Evolutionary conservation across 2,329 filamentous ascomycete species (phyloP).

Genomic region (Bipolaris cookei): DNA sequence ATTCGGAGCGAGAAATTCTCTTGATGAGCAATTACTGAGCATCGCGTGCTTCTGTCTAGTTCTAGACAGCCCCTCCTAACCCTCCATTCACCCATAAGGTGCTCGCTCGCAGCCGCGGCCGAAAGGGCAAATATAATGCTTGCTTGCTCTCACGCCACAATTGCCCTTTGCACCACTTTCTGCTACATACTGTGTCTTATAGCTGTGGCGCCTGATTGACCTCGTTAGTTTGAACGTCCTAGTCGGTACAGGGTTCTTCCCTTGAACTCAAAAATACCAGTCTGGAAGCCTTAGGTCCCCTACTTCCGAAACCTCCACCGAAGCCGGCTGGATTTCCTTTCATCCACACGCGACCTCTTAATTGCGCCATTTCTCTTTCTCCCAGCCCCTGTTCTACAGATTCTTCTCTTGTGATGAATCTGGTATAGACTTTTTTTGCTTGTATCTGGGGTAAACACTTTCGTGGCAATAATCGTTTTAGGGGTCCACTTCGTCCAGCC

Average conservation of each 20-base stretch:
- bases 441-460: slow-evolving; percentile 3
- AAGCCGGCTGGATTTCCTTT: slow-evolving; percentile 22
- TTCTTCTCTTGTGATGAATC: background rate
- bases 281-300: slow-evolving; percentile 13
- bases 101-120: slow-evolving; percentile 14
- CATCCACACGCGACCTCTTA: slow-evolving; percentile 19
- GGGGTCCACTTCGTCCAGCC: background rate
- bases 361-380: background rate
- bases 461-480: slow-evolving; percentile 11
- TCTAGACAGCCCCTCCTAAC: slow-evolving; percentile 2
- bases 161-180: background rate
- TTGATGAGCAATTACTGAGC: slow-evolving; percentile 11
- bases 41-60: slow-evolving; percentile 13
- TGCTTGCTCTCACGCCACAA: slow-evolving; percentile 5
- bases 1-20: slow-evolving; percentile 13
- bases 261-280: slow-evolving; percentile 12
- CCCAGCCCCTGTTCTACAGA: background rate
- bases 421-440: background rate
- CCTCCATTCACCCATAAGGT: background rate
- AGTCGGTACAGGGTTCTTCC: background rate
- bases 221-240: slow-evolving; percentile 1
- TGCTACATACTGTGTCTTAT: slow-evolving; percentile 6
- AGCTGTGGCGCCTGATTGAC: slow-evolving; percentile 1
- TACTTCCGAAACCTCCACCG: slow-evolving; percentile 17
- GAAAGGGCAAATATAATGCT: slow-evolving; percentile 6